Evolutionary conservation across 257 asterid genomes (phyloP).

Genomic region (Fraxinus pennsylvanica): DNA sequence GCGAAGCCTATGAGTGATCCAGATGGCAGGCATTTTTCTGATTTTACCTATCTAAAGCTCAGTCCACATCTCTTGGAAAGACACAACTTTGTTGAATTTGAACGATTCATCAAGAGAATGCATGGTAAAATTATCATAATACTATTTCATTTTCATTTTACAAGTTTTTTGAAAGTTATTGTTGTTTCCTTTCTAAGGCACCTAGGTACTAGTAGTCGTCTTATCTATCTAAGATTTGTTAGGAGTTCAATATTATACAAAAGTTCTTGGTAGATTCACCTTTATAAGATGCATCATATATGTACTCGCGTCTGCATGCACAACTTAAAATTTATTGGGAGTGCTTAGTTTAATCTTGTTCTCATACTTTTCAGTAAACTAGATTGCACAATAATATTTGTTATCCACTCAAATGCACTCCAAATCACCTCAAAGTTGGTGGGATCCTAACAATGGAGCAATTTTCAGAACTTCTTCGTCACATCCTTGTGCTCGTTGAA

Average conservation of each 20-base stretch:
- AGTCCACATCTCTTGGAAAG: slow-evolving; percentile 62
- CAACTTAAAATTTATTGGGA: background rate
- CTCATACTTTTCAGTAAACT: background rate
- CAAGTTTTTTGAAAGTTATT: background rate
- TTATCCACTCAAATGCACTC: background rate
- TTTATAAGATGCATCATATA: background rate
- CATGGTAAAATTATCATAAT: slow-evolving; percentile 52
- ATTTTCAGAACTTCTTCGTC: background rate
- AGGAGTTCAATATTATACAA: slow-evolving; percentile 4
- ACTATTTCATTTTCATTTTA: background rate
- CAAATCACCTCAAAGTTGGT: background rate
- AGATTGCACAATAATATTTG: background rate
- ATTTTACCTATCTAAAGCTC: slow-evolving; percentile 73
- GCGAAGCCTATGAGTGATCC: slow-evolving; percentile 80
- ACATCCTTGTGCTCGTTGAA: too few relatives aligned
- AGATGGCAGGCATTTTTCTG: slow-evolving; percentile 68
- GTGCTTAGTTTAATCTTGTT: background rate
- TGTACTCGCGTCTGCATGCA: background rate
- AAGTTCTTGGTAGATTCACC: slow-evolving; percentile 5
- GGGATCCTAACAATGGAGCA: background rate
- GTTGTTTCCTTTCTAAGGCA: background rate
- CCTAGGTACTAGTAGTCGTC: background rate
- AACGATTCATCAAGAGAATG: slow-evolving; percentile 78
- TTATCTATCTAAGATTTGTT: background rate
- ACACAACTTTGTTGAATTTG: slow-evolving; percentile 69